Evolutionary conservation across 306 rosid species (phyloP).

Genomic region (Prunus dulcis): DNA sequence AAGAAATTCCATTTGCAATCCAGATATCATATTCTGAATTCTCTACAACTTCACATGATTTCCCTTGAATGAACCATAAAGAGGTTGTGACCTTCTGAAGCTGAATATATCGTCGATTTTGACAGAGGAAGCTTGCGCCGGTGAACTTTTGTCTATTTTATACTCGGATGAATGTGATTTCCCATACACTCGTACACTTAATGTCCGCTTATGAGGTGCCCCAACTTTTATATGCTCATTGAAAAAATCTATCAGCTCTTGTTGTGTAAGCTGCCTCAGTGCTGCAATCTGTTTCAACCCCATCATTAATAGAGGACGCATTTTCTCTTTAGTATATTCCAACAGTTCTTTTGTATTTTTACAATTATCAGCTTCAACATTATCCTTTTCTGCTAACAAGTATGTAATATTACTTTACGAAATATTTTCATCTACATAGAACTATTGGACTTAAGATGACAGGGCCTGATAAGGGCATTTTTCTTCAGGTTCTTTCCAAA

Average conservation of each 20-base stretch:
- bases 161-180: constrained; percentile 66
- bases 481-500: neutral
- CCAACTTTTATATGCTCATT: constrained; percentile 73
- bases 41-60: constrained; percentile 67
- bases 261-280: constrained; percentile 60
- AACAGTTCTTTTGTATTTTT: neutral
- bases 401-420: neutral
- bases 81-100: constrained; percentile 78
- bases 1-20: constrained; percentile 5
- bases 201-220: constrained; percentile 57
- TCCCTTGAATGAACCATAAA: constrained; percentile 88
- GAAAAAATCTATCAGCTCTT: constrained; percentile 75
- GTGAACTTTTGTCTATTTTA: constrained; percentile 33
- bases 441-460: neutral
- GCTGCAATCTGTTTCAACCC: constrained; percentile 67
- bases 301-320: neutral
- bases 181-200: constrained; percentile 81
- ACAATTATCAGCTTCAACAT: neutral
- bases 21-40: neutral
- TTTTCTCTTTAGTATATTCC: neutral
- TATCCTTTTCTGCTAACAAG: neutral
- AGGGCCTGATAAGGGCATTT: neutral
- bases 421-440: neutral
- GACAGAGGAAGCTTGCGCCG: constrained; percentile 31
- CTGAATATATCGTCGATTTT: constrained; percentile 66